A percentile compares a stretch with the other conserved stretches of the same genome.
These are phyloP conservation scores for Tricholoma sp. DNA, from an alignment of 768 basidiomycete genomes.

Conservation along the genomic window DNA sequence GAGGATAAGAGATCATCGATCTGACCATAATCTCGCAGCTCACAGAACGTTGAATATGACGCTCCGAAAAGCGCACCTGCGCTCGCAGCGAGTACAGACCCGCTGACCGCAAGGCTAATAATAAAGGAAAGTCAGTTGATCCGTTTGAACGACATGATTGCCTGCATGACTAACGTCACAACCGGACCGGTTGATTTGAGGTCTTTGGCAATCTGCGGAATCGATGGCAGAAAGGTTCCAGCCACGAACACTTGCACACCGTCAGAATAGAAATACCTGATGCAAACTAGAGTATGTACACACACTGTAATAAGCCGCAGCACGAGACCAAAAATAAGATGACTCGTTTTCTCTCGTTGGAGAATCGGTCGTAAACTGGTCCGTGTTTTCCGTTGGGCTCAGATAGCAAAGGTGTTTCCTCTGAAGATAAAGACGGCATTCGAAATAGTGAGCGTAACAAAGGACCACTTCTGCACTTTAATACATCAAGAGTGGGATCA, in stretches of 20 bases:
- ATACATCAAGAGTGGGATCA: too few relatives aligned
- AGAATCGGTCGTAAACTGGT: slow-evolving; percentile 56
- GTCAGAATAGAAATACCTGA: neutral
- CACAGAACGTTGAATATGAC: slow-evolving; percentile 35
- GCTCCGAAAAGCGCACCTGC: slow-evolving; percentile 28
- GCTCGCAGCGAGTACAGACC: slow-evolving; percentile 28
- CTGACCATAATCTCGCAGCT: slow-evolving; percentile 4
- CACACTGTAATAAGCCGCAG: slow-evolving; percentile 61
- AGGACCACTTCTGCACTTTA: too few relatives aligned
- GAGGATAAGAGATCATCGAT: neutral
- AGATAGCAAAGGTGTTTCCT: slow-evolving; percentile 30
- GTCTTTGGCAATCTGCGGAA: slow-evolving; percentile 69
- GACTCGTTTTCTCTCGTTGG: slow-evolving; percentile 38
- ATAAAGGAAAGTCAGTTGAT: neutral
- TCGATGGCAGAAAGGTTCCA: slow-evolving; percentile 67
- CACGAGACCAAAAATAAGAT: slow-evolving; percentile 57
- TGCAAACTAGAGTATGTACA: neutral
- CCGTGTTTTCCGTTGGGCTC: slow-evolving; percentile 17
- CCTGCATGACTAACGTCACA: slow-evolving; percentile 48
- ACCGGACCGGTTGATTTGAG: slow-evolving; percentile 50
- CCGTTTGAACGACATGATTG: neutral
- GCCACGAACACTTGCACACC: slow-evolving; percentile 54
- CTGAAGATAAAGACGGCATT: slow-evolving; percentile 10
- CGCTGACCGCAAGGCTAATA: slow-evolving; percentile 30
- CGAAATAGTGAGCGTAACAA: too few relatives aligned